These are phyloP conservation scores for Lathyrus tuberosus DNA, from an alignment of 306 rosid genomes.

Conservation along the genomic window DNA sequence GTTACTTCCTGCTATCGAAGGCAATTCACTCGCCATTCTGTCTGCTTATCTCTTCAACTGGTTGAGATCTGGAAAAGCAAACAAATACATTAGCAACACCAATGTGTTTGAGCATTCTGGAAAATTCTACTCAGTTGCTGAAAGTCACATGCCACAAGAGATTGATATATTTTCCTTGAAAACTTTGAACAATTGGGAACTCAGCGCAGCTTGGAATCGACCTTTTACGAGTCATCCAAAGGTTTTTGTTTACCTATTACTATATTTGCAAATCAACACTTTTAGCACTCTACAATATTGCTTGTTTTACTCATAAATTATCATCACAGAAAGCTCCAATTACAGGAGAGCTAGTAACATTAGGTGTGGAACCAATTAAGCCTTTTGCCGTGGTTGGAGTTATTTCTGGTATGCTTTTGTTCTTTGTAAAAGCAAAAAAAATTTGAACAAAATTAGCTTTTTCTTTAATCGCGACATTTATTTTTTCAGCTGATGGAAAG, in stretches of 20 bases:
- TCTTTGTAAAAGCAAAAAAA: neutral
- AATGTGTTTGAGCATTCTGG: conserved; percentile 72
- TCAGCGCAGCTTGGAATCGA: conserved; percentile 60
- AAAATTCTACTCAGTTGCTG: conserved; percentile 61
- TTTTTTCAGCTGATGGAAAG: conserved; percentile 64
- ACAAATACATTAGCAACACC: conserved; percentile 70
- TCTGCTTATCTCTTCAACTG: conserved; percentile 58
- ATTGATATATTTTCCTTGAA: conserved; percentile 56
- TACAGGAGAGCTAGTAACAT: conserved; percentile 59
- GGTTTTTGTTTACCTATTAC: conserved; percentile 31
- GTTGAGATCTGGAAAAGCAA: conserved; percentile 65
- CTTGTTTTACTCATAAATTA: neutral
- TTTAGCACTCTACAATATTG: neutral
- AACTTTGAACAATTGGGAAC: conserved; percentile 61
- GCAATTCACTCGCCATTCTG: conserved; percentile 58
- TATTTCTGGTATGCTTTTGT: conserved; percentile 59
- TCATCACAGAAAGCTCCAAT: conserved; percentile 60
- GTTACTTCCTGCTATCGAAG: conserved; percentile 63
- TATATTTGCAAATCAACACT: neutral
- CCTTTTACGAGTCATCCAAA: conserved; percentile 78
- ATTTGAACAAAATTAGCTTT: neutral
- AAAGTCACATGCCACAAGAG: conserved; percentile 69
- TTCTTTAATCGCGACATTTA: neutral
- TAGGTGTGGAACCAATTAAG: conserved; percentile 57
- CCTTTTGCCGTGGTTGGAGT: conserved; percentile 65